Evolutionary conservation across 2,329 filamentous ascomycete species (phyloP), one percentile per base, ranked within the genome.

Genomic region (Onygenales sp.): DNA sequence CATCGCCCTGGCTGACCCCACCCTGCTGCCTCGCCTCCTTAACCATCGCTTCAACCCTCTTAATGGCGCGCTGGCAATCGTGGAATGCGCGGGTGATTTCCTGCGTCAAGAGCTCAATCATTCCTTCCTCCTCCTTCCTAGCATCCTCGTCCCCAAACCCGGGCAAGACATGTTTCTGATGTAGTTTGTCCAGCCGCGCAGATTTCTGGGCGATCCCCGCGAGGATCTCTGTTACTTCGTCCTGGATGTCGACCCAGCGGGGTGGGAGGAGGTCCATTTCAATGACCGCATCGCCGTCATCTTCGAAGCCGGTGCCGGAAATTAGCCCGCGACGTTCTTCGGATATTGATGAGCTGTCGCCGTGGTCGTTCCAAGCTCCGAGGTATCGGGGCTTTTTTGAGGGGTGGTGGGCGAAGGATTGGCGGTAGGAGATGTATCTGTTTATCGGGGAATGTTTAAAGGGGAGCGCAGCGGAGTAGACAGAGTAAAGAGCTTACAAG

Each of bases 361-460:
- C 76, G 67, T 82, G 83, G 71, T 78, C 80, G 76, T 81, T 79
- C 61, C 75, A 68, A 62, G 77, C 72, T 54, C 76, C 71, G 55
- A 78, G 75, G 74, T 86, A 87, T 64, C 85, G 85, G 61, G 84
- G 83, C 73, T 90, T 89, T 74, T 94, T 91, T 57, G 84, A 82
- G 52, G 93, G 93, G 69, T 96, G 91, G 72, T 97, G 93, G 64
- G 90, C 84, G 74, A 96, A 97, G 65, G 92, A 97, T 76, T 98
- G 93, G 66, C 93, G 91, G 79, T 97, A 98, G 72, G 93, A 97
- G 70, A 98, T 93, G 72, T 94, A 98, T 69, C 92, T 95, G 67
- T 58, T 33, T 47, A 50, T 36, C 14, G 38, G 51, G 49, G 55
- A 50, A 57, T 54, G 38, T 52, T 59, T 57, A 58, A 59, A 55